Conservation (phyloP, 257 asterid genomes). For the Marsdenia floribunda region DNA sequence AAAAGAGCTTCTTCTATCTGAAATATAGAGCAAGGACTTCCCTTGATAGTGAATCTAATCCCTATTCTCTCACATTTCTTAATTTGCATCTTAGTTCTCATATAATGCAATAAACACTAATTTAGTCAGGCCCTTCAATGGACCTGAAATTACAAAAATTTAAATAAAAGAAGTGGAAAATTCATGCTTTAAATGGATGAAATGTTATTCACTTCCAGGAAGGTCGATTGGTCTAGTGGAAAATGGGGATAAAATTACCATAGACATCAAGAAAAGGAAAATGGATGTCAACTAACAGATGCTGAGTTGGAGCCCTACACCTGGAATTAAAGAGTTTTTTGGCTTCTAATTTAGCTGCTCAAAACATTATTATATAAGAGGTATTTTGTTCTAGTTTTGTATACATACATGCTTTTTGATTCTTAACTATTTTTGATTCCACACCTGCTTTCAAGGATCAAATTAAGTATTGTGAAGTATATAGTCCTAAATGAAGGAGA, state of each 20-base stretch:
- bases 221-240: conserved; percentile 77
- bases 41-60: no score
- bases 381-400: no score
- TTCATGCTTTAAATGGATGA: background rate
- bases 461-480: no score
- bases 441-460: no score
- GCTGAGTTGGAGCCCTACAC: no score
- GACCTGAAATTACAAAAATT: background rate
- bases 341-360: no score
- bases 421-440: no score
- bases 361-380: no score
- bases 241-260: conserved; percentile 66
- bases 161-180: background rate
- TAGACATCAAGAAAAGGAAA: conserved; percentile 59
- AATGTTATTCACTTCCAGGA: conserved; percentile 46
- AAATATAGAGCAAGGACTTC: no score
- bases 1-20: background rate
- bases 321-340: no score
- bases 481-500: no score
- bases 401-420: no score
- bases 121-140: background rate
- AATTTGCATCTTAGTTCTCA: background rate
- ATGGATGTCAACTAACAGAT: conserved; percentile 72
- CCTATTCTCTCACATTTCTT: background rate
- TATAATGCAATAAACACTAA: background rate